phyloP scores from a whole-genome alignment of 1,139 yeast species.

The Hyphopichia fennica region DNA sequence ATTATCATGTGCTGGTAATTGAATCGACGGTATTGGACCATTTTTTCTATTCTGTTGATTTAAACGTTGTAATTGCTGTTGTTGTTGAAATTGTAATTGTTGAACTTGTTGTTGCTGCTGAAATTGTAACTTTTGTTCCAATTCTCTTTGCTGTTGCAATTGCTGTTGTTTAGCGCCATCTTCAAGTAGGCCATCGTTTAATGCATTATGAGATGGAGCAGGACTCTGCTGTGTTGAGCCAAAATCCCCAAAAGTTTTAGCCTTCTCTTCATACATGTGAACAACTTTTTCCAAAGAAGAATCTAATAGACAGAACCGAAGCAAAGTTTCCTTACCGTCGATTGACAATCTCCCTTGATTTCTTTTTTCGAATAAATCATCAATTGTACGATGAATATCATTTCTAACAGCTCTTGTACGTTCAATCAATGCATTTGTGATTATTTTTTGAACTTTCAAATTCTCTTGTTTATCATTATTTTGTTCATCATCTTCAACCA shows the following conservation, averaged over 20 bases:
- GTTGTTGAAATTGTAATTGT: not conserved
- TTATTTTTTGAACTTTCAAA: conserved; percentile 37
- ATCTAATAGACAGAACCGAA: conserved; percentile 46
- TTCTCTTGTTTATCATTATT: conserved; percentile 34
- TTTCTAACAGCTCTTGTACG: conserved; percentile 41
- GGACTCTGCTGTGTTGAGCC: conserved; percentile 21
- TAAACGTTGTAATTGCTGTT: not conserved
- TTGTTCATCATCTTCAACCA: conserved; percentile 39
- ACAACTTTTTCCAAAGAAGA: conserved; percentile 45
- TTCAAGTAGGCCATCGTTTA: not conserved
- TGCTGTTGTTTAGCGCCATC: not conserved
- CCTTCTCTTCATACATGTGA: conserved; percentile 45
- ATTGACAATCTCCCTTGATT: conserved; percentile 38
- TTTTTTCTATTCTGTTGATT: not conserved
- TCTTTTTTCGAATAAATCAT: conserved; percentile 36
- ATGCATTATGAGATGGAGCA: conserved; percentile 18
- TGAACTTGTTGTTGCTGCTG: not conserved
- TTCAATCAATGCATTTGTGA: conserved; percentile 44
- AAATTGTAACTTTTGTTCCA: not conserved
- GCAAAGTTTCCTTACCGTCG: conserved; percentile 45
- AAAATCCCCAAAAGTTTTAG: conserved; percentile 13
- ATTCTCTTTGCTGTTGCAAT: not conserved
- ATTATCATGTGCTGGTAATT: conserved; percentile 19
- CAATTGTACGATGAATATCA: conserved; percentile 44
- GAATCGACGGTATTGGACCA: not conserved